Percentiles rank a stretch among this genome's conserved stretches.
Conservation (phyloP, 192 early-diverging fungal species). For the Gaertneriomyces sp. region DNA sequence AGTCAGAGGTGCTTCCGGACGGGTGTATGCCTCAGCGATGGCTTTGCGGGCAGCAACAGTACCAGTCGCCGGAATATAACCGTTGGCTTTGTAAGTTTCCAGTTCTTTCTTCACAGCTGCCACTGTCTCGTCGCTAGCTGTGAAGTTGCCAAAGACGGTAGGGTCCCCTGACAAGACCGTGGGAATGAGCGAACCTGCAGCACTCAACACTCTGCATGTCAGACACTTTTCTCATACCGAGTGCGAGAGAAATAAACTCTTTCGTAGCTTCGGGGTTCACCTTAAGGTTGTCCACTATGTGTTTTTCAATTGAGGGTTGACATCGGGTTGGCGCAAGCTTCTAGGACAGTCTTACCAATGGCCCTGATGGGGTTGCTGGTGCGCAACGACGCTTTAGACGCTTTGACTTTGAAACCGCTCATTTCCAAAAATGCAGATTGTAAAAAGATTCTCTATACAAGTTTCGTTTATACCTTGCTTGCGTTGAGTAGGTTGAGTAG, state of each 20-base stretch:
- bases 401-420: constrained; percentile 19
- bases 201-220: no score
- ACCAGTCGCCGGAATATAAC: constrained; percentile 72
- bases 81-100: constrained; percentile 72
- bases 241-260: constrained; percentile 63
- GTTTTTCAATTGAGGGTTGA: neutral
- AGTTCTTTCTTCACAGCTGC: constrained; percentile 70
- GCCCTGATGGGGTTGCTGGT: constrained; percentile 85
- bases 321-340: neutral
- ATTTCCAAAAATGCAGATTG: no score
- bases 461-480: no score
- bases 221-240: constrained; percentile 23
- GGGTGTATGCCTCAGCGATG: constrained; percentile 66
- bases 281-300: constrained; percentile 67
- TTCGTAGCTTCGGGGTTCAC: constrained; percentile 56
- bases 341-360: constrained; percentile 31
- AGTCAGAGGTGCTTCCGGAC: constrained; percentile 66
- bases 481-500: no score
- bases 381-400: constrained; percentile 64
- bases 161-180: constrained; percentile 61
- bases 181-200: neutral
- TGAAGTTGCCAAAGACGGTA: constrained; percentile 88
- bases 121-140: constrained; percentile 41
- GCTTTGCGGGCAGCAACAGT: constrained; percentile 63
- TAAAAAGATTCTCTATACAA: no score